A percentile compares a stretch with the other conserved stretches of the same genome.
phyloP scores from a whole-genome alignment of 1,139 yeast genomes.

The Candida sanyaensis region DNA sequence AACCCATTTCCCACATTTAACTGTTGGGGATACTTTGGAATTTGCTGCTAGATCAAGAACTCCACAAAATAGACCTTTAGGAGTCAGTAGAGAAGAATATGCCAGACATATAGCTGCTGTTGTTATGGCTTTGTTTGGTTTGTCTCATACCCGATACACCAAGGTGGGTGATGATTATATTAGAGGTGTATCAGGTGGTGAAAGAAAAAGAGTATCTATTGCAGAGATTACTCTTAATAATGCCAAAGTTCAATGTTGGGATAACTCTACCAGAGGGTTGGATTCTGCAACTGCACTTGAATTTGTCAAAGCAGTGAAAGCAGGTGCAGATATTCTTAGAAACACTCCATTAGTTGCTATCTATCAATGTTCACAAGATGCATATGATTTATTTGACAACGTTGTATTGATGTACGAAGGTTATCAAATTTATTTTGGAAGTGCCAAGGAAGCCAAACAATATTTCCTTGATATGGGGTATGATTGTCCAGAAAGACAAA shows the following conservation, averaged over 20 bases:
- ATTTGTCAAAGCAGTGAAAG: constrained; percentile 67
- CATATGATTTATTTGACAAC: constrained; percentile 62
- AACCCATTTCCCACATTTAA: constrained; percentile 53
- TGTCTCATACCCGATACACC: constrained; percentile 34
- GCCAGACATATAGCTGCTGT: constrained; percentile 45
- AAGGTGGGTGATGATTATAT: constrained; percentile 40
- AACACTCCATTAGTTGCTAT: constrained; percentile 74
- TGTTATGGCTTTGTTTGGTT: constrained; percentile 45
- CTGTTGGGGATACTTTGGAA: constrained; percentile 52
- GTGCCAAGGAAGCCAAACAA: constrained; percentile 56
- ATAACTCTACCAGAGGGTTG: constrained; percentile 62
- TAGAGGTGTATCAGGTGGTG: constrained; percentile 47
- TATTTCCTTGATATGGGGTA: constrained; percentile 52
- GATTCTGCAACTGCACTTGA: constrained; percentile 69
- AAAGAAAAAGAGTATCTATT: constrained; percentile 46
- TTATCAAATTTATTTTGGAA: constrained; percentile 75
- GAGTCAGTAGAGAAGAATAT: constrained; percentile 37
- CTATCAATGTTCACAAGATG: constrained; percentile 49
- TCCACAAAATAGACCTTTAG: constrained; percentile 38
- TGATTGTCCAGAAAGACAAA: constrained; percentile 70
- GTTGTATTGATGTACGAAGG: constrained; percentile 77
- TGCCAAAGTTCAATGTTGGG: constrained; percentile 57
- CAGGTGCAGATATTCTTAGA: constrained; percentile 58
- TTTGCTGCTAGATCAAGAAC: constrained; percentile 46
- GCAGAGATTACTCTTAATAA: constrained; percentile 43